Percentiles rank a stretch among this genome's conserved stretches.
These are phyloP conservation scores for Stellera chamaejasme DNA, from an alignment of 345 rosid genomes.

Conservation along the genomic window DNA sequence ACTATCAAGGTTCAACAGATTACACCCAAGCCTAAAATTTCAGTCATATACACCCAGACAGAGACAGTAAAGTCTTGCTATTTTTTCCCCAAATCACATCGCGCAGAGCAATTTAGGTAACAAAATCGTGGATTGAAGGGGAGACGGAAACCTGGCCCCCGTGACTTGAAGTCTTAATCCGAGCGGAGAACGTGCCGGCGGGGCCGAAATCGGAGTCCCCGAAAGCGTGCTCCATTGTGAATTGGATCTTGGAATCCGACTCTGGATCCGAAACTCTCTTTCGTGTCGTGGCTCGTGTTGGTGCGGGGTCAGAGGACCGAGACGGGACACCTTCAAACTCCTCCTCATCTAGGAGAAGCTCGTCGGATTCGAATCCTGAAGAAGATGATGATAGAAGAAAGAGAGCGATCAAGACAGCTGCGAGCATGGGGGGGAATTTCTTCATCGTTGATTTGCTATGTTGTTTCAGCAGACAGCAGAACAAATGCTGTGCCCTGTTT, in stretches of 20 bases:
- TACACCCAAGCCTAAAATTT: background rate
- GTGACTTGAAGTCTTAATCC: slow-evolving; percentile 74
- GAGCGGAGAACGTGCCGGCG: slow-evolving; percentile 90
- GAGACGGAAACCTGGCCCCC: slow-evolving; percentile 59
- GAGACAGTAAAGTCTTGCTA: no score
- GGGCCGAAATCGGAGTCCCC: slow-evolving; percentile 76
- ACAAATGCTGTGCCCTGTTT: no score
- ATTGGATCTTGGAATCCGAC: slow-evolving; percentile 90
- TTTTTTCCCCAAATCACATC: no score
- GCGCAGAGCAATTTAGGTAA: no score
- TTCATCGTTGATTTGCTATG: slow-evolving; percentile 19
- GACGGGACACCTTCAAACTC: slow-evolving; percentile 51
- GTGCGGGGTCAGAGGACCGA: slow-evolving; percentile 28
- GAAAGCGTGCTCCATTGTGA: slow-evolving; percentile 84
- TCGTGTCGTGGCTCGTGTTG: slow-evolving; percentile 28
- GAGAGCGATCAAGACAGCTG: slow-evolving; percentile 17
- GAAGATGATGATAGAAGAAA: slow-evolving; percentile 14
- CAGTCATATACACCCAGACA: background rate
- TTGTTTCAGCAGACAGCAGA: background rate
- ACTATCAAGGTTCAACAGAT: background rate
- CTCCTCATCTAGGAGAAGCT: slow-evolving; percentile 75
- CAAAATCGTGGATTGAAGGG: no score
- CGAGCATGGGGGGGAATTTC: background rate
- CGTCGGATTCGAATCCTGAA: slow-evolving; percentile 70
- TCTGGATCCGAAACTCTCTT: slow-evolving; percentile 68